Evolutionary conservation across 345 rosid genomes (phyloP).

Genomic region (Moringa oleifera): DNA sequence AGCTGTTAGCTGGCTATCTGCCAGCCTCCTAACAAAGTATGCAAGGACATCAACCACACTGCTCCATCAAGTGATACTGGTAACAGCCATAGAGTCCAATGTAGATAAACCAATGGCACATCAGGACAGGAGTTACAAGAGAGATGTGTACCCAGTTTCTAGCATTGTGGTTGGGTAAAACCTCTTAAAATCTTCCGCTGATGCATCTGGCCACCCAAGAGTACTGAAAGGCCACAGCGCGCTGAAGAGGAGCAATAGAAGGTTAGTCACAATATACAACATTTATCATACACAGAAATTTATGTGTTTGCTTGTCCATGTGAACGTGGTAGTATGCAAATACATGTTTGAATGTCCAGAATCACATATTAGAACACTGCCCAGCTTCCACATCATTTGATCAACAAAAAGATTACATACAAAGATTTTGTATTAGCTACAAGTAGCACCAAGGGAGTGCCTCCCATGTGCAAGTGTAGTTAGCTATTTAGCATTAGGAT

Average conservation of each 20-base stretch:
- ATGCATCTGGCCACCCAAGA: constrained; percentile 93
- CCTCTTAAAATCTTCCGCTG: constrained; percentile 62
- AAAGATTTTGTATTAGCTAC: too few species aligned
- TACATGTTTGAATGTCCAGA: too few species aligned
- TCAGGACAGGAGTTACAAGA: constrained; percentile 8
- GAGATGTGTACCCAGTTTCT: constrained; percentile 76
- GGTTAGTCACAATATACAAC: constrained; percentile 6
- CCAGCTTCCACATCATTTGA: too few species aligned
- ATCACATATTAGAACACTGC: too few species aligned
- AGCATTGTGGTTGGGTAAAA: constrained; percentile 93
- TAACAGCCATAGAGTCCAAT: constrained; percentile 5
- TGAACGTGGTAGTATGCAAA: neutral
- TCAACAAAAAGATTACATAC: too few species aligned
- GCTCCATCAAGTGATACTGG: constrained; percentile 4
- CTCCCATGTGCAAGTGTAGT: too few species aligned
- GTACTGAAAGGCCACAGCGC: constrained; percentile 98
- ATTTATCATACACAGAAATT: constrained; percentile 6
- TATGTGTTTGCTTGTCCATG: neutral
- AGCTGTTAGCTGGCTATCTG: too few species aligned
- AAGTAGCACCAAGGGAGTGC: too few species aligned
- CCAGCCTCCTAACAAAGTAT: neutral
- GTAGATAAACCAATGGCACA: neutral
- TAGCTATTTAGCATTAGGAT: too few species aligned
- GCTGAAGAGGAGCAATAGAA: constrained; percentile 36
- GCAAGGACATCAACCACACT: neutral